These are phyloP conservation scores for Fusarium ambrosium DNA, from an alignment of 2,329 filamentous ascomycete species.

Conservation along the genomic window DNA sequence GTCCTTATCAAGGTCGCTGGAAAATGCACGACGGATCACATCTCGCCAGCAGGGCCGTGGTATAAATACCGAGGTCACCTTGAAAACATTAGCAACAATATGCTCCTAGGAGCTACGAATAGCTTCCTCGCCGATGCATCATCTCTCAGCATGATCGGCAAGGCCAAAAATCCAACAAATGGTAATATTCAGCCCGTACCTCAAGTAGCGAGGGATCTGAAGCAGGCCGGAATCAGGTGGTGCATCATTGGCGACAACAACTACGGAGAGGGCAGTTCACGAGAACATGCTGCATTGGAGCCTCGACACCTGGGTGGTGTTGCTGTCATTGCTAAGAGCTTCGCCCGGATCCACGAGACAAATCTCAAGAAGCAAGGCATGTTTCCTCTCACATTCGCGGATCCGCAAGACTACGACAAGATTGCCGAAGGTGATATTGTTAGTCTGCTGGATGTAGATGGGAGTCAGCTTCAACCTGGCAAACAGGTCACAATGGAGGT, in stretches of 20 bases:
- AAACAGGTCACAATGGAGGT: slow-evolving; percentile 30
- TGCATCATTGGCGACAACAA: slow-evolving; percentile 58
- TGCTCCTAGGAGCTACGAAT: slow-evolving; percentile 52
- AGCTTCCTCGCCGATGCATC: slow-evolving; percentile 22
- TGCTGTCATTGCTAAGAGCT: slow-evolving; percentile 83
- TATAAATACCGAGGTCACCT: slow-evolving; percentile 56
- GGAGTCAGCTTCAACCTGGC: slow-evolving; percentile 6
- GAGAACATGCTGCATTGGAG: slow-evolving; percentile 90
- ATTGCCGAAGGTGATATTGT: slow-evolving; percentile 56
- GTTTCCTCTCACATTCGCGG: slow-evolving; percentile 73
- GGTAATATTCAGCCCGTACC: slow-evolving; percentile 40
- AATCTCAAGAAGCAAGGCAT: slow-evolving; percentile 87
- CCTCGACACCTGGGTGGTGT: slow-evolving; percentile 86
- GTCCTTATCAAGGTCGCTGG: slow-evolving; percentile 53
- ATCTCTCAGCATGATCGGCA: background rate
- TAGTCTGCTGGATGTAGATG: slow-evolving; percentile 22
- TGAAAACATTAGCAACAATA: slow-evolving; percentile 55
- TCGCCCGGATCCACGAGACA: slow-evolving; percentile 93
- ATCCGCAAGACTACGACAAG: slow-evolving; percentile 82
- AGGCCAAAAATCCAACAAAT: background rate
- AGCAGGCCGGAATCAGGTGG: slow-evolving; percentile 42
- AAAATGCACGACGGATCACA: slow-evolving; percentile 57
- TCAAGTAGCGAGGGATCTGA: slow-evolving; percentile 45
- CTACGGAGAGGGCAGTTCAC: slow-evolving; percentile 88
- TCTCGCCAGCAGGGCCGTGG: slow-evolving; percentile 55